Evolutionary conservation across 2,329 filamentous ascomycete species (phyloP).

Genomic region (Aspergillus sp.): DNA sequence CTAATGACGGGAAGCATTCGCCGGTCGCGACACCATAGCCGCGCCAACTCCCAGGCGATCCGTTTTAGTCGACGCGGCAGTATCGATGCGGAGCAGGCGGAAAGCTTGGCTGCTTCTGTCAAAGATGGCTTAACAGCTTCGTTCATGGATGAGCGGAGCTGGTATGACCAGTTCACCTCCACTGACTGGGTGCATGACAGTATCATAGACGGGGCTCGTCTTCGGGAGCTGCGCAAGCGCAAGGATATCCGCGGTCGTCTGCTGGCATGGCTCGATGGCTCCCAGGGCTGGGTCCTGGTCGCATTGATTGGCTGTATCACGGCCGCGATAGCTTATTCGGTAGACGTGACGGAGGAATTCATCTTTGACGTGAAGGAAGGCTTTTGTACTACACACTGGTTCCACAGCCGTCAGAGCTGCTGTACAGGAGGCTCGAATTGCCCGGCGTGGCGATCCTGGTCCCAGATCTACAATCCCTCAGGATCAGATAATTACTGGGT

Average conservation of each 20-base stretch:
- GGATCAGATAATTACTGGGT: conserved; percentile 58
- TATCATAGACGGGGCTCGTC: conserved; percentile 88
- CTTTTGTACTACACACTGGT: conserved; percentile 74
- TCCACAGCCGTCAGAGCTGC: conserved; percentile 69
- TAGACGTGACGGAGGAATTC: conserved; percentile 81
- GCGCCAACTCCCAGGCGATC: conserved; percentile 52
- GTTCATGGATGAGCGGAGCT: conserved; percentile 81
- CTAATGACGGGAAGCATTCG: conserved; percentile 40
- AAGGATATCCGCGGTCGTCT: conserved; percentile 84
- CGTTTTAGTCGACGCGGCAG: conserved; percentile 56
- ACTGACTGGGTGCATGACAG: conserved; percentile 98
- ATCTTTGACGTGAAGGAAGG: conserved; percentile 92
- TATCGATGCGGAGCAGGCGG: conserved; percentile 53
- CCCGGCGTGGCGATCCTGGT: conserved; percentile 65
- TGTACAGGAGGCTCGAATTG: conserved; percentile 59
- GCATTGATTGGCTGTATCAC: conserved; percentile 85
- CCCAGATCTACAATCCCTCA: conserved; percentile 60
- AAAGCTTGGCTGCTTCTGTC: conserved; percentile 44
- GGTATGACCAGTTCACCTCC: conserved; percentile 98
- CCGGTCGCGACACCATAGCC: conserved; percentile 49
- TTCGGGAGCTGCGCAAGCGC: conserved; percentile 76
- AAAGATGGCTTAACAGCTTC: conserved; percentile 56
- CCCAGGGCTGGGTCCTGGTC: conserved; percentile 92
- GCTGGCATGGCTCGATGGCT: conserved; percentile 75
- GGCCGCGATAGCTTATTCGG: conserved; percentile 80